phyloP scores from a whole-genome alignment of 805 yeast genomes.

The Saccharomycopsis guyanensis region DNA sequence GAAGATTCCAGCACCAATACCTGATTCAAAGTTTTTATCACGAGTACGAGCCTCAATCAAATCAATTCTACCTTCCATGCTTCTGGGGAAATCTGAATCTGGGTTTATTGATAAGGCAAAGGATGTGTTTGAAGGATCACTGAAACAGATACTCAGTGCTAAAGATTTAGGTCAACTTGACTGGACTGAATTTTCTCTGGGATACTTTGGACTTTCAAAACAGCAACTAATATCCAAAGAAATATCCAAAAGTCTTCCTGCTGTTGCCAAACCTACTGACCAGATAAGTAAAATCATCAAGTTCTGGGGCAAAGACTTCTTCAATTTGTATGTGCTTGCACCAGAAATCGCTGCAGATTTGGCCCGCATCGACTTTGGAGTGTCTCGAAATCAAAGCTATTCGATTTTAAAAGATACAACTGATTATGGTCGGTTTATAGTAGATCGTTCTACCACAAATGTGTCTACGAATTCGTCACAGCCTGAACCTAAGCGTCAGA shows the following conservation, averaged over 20 bases:
- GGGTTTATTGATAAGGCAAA: constrained; percentile 2
- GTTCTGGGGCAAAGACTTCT: constrained; percentile 17
- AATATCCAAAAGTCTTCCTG: background rate
- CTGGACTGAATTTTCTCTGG: constrained; percentile 12
- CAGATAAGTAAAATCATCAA: constrained; percentile 1
- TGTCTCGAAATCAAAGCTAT: constrained; percentile 8
- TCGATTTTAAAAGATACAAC: constrained; percentile 11
- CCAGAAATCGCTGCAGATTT: constrained; percentile 18
- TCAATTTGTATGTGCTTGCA: constrained; percentile 12
- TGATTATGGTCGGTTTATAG: constrained; percentile 17
- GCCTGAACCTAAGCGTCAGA: background rate
- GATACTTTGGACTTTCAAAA: constrained; percentile 15
- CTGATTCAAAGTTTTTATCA: background rate
- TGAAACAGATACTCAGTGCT: background rate
- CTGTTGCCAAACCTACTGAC: background rate
- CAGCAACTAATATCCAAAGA: constrained; percentile 5
- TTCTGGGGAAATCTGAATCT: constrained; percentile 1
- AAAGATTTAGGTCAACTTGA: constrained; percentile 8
- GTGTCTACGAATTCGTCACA: too few relatives aligned
- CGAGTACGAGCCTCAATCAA: background rate
- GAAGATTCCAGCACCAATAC: constrained; percentile 8
- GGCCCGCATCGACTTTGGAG: constrained; percentile 22
- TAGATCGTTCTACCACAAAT: background rate
- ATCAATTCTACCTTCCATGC: constrained; percentile 1
- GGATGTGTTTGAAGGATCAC: background rate